A percentile compares a stretch with the other conserved stretches of the same genome.
Conservation (phyloP, 306 rosid species). For the Canavalia ensiformis region DNA sequence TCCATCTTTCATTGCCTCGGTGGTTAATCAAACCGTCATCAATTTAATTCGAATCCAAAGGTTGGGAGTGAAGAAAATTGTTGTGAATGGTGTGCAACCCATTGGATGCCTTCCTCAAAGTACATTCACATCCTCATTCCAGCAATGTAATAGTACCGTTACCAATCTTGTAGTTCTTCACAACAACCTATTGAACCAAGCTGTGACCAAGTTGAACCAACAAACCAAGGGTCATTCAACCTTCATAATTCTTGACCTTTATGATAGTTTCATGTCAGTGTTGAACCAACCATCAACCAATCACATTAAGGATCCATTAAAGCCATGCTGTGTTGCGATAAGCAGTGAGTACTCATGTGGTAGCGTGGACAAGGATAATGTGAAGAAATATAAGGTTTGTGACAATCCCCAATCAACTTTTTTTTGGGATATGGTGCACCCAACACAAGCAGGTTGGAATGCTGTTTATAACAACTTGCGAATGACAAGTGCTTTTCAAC, state of each 20-base stretch:
- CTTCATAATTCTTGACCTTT: constrained; percentile 62
- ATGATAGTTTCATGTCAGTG: constrained; percentile 58
- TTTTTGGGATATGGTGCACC: constrained; percentile 81
- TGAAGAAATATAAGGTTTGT: constrained; percentile 65
- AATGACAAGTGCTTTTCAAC: background rate
- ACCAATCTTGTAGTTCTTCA: constrained; percentile 61
- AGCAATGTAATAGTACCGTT: constrained; percentile 55
- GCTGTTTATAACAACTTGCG: constrained; percentile 58
- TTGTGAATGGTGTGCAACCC: constrained; percentile 64
- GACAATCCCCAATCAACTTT: constrained; percentile 62
- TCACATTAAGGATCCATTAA: constrained; percentile 59
- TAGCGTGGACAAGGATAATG: constrained; percentile 53
- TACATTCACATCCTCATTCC: constrained; percentile 53
- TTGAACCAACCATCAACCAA: constrained; percentile 29
- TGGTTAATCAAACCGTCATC: constrained; percentile 58
- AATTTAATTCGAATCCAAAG: constrained; percentile 62
- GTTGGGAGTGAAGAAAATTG: constrained; percentile 71
- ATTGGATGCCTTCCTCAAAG: constrained; percentile 70
- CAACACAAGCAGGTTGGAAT: constrained; percentile 79
- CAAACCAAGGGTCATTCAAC: constrained; percentile 45
- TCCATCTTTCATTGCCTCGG: constrained; percentile 55
- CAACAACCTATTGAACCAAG: constrained; percentile 63
- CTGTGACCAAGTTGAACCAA: constrained; percentile 62
- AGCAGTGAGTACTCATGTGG: constrained; percentile 61
- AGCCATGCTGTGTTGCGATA: constrained; percentile 73